Percentiles rank a stretch among this genome's conserved stretches.
phyloP scores from a whole-genome alignment of 805 yeast genomes.

The Saturnispora dispora region DNA sequence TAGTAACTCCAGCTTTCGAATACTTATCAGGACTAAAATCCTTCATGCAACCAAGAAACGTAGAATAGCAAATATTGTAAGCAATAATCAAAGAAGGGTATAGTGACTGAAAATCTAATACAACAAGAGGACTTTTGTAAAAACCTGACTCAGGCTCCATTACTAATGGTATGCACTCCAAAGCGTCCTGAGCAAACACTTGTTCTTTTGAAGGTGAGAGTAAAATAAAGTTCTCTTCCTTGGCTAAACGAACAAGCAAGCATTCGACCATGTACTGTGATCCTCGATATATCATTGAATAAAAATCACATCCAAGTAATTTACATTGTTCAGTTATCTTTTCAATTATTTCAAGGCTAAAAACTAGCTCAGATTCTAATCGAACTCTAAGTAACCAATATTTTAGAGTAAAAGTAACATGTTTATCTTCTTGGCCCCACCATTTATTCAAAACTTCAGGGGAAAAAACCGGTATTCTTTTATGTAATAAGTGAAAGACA shows the following conservation, averaged over 20 bases:
- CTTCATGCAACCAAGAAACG: constrained; percentile 53
- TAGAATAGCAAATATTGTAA: constrained; percentile 77
- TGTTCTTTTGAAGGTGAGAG: constrained; percentile 73
- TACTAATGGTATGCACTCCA: constrained; percentile 82
- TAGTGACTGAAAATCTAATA: constrained; percentile 85
- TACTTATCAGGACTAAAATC: constrained; percentile 36
- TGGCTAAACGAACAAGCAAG: constrained; percentile 61
- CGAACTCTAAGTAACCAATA: constrained; percentile 41
- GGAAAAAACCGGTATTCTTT: constrained; percentile 55
- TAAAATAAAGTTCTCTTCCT: constrained; percentile 62
- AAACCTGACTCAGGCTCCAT: constrained; percentile 86
- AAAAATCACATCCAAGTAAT: constrained; percentile 80
- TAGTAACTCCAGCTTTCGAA: constrained; percentile 46
- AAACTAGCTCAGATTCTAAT: constrained; percentile 39
- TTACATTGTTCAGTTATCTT: constrained; percentile 77
- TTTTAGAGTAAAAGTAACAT: constrained; percentile 30
- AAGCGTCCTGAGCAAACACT: constrained; percentile 75
- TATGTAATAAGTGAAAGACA: constrained; percentile 56
- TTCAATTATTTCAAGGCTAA: constrained; percentile 55
- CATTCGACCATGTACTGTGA: constrained; percentile 94
- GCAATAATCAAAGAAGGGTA: constrained; percentile 93
- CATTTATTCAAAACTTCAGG: constrained; percentile 39
- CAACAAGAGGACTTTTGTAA: constrained; percentile 83
- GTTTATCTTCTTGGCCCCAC: constrained; percentile 26
- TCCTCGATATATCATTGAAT: constrained; percentile 80